Conservation (phyloP, 179 eudicot species). For the Drosera spatulata region DNA sequence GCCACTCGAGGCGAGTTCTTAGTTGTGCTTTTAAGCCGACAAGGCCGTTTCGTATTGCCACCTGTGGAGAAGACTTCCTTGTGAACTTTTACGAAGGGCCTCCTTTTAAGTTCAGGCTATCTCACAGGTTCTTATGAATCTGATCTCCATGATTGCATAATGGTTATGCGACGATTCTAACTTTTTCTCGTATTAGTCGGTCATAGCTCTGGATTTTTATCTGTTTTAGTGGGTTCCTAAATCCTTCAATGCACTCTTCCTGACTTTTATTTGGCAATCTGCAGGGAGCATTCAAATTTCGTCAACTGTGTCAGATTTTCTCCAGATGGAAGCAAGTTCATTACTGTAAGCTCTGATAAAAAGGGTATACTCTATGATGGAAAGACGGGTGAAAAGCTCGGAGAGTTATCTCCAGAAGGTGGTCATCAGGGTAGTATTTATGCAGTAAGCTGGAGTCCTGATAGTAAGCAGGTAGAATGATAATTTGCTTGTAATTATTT, state of each 20-base stretch:
- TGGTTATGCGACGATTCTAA: background rate
- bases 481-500: too few species aligned
- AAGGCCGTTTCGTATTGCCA: slow-evolving; percentile 89
- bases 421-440: slow-evolving; percentile 94
- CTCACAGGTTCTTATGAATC: slow-evolving; percentile 48
- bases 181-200: too few species aligned
- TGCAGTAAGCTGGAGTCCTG: slow-evolving; percentile 97
- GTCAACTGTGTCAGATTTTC: slow-evolving; percentile 96
- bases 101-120: slow-evolving; percentile 94
- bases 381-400: slow-evolving; percentile 76
- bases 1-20: slow-evolving; percentile 86
- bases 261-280: background rate
- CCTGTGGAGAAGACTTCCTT: slow-evolving; percentile 91
- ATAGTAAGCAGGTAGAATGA: slow-evolving; percentile 62
- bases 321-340: slow-evolving; percentile 87
- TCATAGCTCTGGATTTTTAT: too few species aligned
- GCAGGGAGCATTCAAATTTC: slow-evolving; percentile 86
- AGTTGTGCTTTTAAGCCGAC: slow-evolving; percentile 98
- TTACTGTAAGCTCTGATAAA: slow-evolving; percentile 92
- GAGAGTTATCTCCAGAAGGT: slow-evolving; percentile 76
- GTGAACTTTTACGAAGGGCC: slow-evolving; percentile 97
- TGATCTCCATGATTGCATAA: background rate
- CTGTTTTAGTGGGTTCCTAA: too few species aligned
- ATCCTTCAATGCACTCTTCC: too few species aligned
- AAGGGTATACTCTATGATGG: slow-evolving; percentile 78